These are phyloP conservation scores for Salix brachista DNA, from an alignment of 345 rosid genomes.

Conservation along the genomic window DNA sequence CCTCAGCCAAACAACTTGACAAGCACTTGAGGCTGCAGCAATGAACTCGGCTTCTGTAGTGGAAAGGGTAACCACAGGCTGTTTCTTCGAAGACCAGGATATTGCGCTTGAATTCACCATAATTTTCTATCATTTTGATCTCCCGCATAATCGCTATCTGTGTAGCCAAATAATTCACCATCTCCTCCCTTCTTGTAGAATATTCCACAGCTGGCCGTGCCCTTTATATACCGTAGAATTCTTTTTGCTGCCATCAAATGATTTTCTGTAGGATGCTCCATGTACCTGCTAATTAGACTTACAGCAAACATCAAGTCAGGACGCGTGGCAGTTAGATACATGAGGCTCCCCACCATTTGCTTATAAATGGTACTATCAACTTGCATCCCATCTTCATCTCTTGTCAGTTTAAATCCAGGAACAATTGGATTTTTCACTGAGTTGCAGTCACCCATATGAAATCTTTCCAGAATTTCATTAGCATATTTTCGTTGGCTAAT, in stretches of 20 bases:
- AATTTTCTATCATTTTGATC: background rate
- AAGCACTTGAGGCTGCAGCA: background rate
- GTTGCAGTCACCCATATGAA: too few species aligned
- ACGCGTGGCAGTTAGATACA: background rate
- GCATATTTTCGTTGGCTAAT: too few species aligned
- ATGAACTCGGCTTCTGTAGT: background rate
- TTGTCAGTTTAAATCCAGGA: too few species aligned
- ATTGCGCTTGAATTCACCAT: background rate
- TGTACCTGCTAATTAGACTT: background rate
- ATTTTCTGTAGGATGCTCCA: background rate
- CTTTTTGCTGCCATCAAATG: background rate
- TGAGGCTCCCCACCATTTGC: background rate
- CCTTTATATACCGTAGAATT: too few species aligned
- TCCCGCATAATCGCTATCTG: background rate
- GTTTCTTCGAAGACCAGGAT: background rate
- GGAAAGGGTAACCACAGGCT: background rate
- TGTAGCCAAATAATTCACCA: background rate
- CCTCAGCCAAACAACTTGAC: background rate
- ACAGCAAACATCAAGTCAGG: background rate
- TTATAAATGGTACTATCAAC: too few species aligned
- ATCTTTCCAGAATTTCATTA: too few species aligned
- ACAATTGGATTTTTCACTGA: too few species aligned
- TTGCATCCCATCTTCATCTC: too few species aligned
- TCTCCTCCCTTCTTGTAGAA: background rate
- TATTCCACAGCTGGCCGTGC: background rate